Evolutionary conservation across 306 rosid genomes (phyloP), one percentile per base, ranked within the genome.

Genomic region (Rosa persica): DNA sequence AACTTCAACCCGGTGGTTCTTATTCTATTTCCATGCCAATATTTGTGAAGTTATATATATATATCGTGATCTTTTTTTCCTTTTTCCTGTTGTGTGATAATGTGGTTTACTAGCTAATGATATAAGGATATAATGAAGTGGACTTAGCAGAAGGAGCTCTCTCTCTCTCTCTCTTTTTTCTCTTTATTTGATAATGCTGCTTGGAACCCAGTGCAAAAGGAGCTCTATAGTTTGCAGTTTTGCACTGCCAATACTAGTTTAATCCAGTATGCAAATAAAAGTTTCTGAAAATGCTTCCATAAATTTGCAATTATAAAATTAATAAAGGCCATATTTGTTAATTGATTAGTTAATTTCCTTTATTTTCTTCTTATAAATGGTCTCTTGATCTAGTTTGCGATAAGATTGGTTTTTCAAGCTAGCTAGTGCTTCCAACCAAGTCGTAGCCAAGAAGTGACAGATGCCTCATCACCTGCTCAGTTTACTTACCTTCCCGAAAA

Each of bases 401-500:
- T 54, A 54, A 54, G 60, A 4, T 20, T 54, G 61, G 3, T 19
- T 54, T 8, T 54, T 54, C 66, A 58, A 22, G 67, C 16, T 4
- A 10, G 67, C 68, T 38, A 66, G 70, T 38, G 51, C 72, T 39
- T 15, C 6, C 67, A 40, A 40, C 39, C 51, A 43, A 51, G 60
- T 23, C 34, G n/a, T 46, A 40, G 34, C 71, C 57, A 70, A 51
- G 46, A 65, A 49, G 64, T 40, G 74, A 76, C 75, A 70, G 64
- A 54, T 77, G 81, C 54, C 61, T 73, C 40, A 72, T 69, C 43
- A 30, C 49, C 74, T 79, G 81, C 57, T 62, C 48, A 66, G 48
- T 47, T 44, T 38, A 46, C 79, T 70, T 65, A 11, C 76, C 77
- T 77, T 80, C 55, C 81, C 79, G 9, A 74, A 66, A 80, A 67